Percentiles rank a stretch among this genome's conserved stretches.
Evolutionary conservation across 2,329 filamentous ascomycete species (phyloP).

Genomic region (Erysiphe pulchra): DNA sequence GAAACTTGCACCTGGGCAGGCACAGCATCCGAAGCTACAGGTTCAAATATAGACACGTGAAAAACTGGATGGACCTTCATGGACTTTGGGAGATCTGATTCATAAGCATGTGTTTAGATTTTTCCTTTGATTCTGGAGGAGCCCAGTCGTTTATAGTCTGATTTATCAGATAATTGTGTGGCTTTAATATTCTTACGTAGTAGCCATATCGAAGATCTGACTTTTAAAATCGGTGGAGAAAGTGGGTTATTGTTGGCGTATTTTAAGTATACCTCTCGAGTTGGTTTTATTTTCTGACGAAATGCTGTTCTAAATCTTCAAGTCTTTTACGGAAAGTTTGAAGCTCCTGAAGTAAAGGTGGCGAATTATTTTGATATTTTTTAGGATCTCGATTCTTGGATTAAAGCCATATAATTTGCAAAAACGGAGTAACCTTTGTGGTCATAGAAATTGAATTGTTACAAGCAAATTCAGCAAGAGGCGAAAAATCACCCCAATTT

Average conservation of each 20-base stretch:
- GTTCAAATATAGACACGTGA: conserved; percentile 1
- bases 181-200: conserved; percentile 1
- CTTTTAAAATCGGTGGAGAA: background rate
- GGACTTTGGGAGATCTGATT: background rate
- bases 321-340: background rate
- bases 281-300: background rate
- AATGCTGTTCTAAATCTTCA: background rate
- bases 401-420: background rate
- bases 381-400: background rate
- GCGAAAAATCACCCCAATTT: conserved; percentile 2
- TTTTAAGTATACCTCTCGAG: background rate
- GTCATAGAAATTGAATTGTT: conserved; percentile 1
- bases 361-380: background rate
- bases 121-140: background rate
- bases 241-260: background rate
- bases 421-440: background rate
- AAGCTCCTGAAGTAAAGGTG: background rate
- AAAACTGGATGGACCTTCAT: conserved; percentile 1
- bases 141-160: background rate
- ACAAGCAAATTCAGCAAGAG: conserved; percentile 1
- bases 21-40: background rate
- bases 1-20: background rate
- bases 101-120: background rate
- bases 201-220: background rate
- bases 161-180: background rate